Percentiles rank a stretch among this genome's conserved stretches.
phyloP scores from a whole-genome alignment of 2,329 filamentous ascomycete species.

The Aspergillus transmontanensis region DNA sequence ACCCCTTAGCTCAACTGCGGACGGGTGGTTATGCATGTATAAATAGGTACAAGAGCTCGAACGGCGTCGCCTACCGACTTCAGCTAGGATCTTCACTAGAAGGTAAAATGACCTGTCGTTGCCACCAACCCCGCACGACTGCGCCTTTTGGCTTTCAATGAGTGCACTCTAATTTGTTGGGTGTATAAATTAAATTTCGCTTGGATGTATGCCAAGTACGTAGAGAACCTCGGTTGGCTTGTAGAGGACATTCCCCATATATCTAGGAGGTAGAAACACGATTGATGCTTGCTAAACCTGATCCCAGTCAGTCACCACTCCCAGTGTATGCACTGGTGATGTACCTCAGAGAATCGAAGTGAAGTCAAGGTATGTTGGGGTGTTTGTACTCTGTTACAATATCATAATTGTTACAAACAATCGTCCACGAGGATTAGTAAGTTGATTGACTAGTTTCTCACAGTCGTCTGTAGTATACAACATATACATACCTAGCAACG shows the following conservation, averaged over 20 bases:
- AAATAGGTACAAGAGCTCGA: neutral
- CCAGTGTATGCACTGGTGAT: neutral
- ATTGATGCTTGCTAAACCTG: neutral
- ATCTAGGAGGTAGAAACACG: neutral
- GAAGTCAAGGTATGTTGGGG: neutral
- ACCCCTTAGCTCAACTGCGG: neutral
- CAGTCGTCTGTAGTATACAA: neutral
- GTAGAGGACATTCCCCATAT: neutral
- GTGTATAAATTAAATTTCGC: neutral
- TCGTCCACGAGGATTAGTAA: neutral
- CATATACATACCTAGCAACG: neutral
- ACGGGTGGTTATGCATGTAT: neutral
- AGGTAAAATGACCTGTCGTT: neutral
- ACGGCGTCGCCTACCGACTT: neutral
- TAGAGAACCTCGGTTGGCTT: neutral
- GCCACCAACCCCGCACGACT: neutral
- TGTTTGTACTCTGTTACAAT: neutral
- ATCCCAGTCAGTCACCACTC: neutral
- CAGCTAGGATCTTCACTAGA: neutral
- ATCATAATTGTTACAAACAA: neutral
- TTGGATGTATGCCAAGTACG: neutral
- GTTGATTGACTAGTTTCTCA: neutral
- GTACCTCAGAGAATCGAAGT: neutral
- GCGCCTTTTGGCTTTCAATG: neutral
- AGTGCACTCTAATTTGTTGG: neutral